Conservation (phyloP, 306 rosid species). For the Rubus parviflorus region DNA sequence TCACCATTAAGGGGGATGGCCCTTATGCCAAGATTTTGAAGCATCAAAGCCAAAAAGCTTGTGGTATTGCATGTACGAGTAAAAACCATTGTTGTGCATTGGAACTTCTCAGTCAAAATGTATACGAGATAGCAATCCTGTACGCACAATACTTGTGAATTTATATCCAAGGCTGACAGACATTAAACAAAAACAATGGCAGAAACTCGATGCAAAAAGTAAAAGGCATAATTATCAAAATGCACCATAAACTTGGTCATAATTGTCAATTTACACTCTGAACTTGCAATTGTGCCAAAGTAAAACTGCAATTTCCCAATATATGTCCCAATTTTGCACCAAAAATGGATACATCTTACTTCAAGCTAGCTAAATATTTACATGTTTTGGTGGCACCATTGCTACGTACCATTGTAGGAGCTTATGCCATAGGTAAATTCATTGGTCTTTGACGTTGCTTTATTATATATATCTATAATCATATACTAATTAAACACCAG, state of each 20-base stretch:
- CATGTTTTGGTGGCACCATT: not conserved
- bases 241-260: too few relatives aligned
- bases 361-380: not conserved
- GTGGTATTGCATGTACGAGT: slow-evolving; percentile 83
- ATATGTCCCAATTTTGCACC: not conserved
- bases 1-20: slow-evolving; percentile 91
- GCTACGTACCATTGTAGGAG: not conserved
- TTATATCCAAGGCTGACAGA: not conserved
- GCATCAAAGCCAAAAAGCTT: slow-evolving; percentile 65
- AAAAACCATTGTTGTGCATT: slow-evolving; percentile 81
- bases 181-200: not conserved
- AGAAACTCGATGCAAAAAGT: not conserved
- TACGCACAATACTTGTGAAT: slow-evolving; percentile 3
- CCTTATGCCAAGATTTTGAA: slow-evolving; percentile 75
- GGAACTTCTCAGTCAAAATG: slow-evolving; percentile 65
- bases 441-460: not conserved
- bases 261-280: too few relatives aligned
- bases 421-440: not conserved
- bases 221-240: too few relatives aligned
- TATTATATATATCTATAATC: too few relatives aligned
- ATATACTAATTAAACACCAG: too few relatives aligned
- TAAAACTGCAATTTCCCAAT: too few relatives aligned
- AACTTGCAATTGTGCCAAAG: too few relatives aligned
- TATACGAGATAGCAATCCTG: slow-evolving; percentile 89
- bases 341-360: not conserved